Evolutionary conservation across 2,329 filamentous ascomycete genomes (phyloP).

Genomic region (Aspergillus proliferans): DNA sequence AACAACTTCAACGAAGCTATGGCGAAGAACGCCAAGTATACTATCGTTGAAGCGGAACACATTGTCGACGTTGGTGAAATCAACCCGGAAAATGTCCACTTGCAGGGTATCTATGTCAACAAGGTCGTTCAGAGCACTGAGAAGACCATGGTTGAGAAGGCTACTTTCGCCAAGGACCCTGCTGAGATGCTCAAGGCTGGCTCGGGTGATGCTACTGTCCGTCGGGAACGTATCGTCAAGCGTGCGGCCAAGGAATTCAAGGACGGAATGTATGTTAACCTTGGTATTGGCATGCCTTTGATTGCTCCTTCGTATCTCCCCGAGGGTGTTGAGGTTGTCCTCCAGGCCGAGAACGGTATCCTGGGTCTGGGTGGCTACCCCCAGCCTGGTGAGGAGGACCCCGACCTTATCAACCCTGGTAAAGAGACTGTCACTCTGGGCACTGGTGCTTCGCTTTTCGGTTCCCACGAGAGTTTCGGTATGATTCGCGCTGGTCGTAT

Average conservation of each 20-base stretch:
- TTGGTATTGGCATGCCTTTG: conserved; percentile 80
- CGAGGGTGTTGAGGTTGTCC: conserved; percentile 63
- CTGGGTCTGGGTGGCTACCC: conserved; percentile 78
- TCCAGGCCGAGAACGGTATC: conserved; percentile 83
- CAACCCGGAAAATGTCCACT: conserved; percentile 65
- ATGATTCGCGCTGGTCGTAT: conserved; percentile 85
- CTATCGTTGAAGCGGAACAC: conserved; percentile 79
- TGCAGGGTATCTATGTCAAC: conserved; percentile 81
- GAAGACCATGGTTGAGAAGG: conserved; percentile 70
- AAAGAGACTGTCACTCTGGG: conserved; percentile 81
- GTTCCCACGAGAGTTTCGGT: conserved; percentile 73
- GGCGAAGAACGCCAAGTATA: conserved; percentile 72
- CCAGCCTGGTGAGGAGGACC: conserved; percentile 59
- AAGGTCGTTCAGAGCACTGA: conserved; percentile 69
- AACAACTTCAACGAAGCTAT: conserved; percentile 70
- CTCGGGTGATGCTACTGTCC: conserved; percentile 34
- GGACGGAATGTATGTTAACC: conserved; percentile 84
- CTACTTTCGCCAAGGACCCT: conserved; percentile 65
- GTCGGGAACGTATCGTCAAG: conserved; percentile 73
- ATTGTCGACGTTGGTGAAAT: conserved; percentile 72
- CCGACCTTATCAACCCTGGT: conserved; percentile 78
- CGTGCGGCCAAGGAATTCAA: conserved; percentile 76
- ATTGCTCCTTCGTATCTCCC: conserved; percentile 71
- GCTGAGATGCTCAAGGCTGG: conserved; percentile 43
- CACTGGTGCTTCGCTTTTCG: conserved; percentile 69